Evolutionary conservation across 106 monocot species (phyloP).

Genomic region (Dendrobium nobile): DNA sequence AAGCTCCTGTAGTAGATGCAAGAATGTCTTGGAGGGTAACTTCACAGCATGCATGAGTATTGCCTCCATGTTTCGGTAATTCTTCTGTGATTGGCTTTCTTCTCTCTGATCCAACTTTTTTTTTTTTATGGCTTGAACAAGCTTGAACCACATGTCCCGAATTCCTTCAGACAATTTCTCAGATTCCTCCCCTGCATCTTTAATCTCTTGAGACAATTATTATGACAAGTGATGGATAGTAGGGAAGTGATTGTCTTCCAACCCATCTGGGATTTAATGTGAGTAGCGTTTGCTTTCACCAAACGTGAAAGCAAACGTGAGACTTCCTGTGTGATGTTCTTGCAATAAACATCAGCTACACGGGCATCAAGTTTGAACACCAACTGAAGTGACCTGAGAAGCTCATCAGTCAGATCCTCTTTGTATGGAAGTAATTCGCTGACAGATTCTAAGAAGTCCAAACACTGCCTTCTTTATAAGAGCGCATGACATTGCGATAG

Average conservation of each 20-base stretch:
- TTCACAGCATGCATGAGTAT: constrained; percentile 51
- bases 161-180: constrained; percentile 51
- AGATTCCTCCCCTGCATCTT: constrained; percentile 37
- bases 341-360: constrained; percentile 74
- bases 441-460: constrained; percentile 60
- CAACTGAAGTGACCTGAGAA: constrained; percentile 60
- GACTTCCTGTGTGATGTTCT: constrained; percentile 75
- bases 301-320: too few relatives aligned
- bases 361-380: constrained; percentile 79
- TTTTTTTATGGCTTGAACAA: constrained; percentile 45
- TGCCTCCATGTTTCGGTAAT: constrained; percentile 60
- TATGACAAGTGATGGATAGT: constrained; percentile 55
- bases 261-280: constrained; percentile 59
- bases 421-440: constrained; percentile 71
- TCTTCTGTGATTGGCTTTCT: constrained; percentile 55
- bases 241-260: constrained; percentile 68
- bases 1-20: constrained; percentile 47
- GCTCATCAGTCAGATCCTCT: constrained; percentile 62
- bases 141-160: constrained; percentile 67
- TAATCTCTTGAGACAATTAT: constrained; percentile 42
- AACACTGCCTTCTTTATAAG: constrained; percentile 75
- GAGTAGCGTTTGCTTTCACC: constrained; percentile 69
- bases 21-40: constrained; percentile 46
- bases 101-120: constrained; percentile 53
- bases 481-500: constrained; percentile 60